Evolutionary conservation across 2,329 filamentous ascomycete genomes (phyloP).

Genomic region (Arachnomyces sp.): DNA sequence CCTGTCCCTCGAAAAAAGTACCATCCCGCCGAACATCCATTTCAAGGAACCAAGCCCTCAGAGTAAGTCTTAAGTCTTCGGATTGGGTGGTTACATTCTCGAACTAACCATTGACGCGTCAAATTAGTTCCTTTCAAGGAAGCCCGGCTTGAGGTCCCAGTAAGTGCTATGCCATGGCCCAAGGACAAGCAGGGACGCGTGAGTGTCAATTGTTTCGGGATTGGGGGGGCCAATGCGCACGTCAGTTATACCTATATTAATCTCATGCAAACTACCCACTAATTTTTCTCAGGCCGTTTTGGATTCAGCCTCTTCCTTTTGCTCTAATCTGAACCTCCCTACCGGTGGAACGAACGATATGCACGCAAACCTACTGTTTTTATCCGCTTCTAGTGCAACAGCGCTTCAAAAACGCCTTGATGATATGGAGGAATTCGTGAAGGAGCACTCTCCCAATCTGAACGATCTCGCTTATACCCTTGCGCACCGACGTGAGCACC

Average conservation of each 20-base stretch:
- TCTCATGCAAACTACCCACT: too few species aligned
- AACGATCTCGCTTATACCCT: conserved; percentile 20
- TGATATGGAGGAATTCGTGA: conserved; percentile 13
- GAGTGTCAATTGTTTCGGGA: conserved; percentile 1
- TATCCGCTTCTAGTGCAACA: neutral
- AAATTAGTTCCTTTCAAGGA: neutral
- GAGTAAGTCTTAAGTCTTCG: conserved; percentile 22
- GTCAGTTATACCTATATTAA: conserved; percentile 15
- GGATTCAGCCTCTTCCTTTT: neutral
- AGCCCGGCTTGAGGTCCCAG: neutral
- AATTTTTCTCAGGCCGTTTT: neutral
- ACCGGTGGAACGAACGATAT: too few species aligned
- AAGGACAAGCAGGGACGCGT: neutral
- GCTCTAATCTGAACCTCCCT: neutral
- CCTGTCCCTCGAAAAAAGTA: conserved; percentile 15
- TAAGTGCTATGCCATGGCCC: neutral
- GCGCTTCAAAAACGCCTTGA: neutral
- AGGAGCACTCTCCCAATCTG: conserved; percentile 10
- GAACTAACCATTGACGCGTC: neutral
- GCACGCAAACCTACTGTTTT: conserved; percentile 1
- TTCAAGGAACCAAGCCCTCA: conserved; percentile 16
- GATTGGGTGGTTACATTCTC: neutral
- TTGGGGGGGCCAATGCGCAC: conserved; percentile 16
- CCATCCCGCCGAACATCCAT: conserved; percentile 19
- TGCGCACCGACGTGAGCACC: conserved; percentile 12